These are phyloP conservation scores for Drechslerella dactyloides DNA, from an alignment of 2,329 filamentous ascomycete genomes.

Conservation along the genomic window DNA sequence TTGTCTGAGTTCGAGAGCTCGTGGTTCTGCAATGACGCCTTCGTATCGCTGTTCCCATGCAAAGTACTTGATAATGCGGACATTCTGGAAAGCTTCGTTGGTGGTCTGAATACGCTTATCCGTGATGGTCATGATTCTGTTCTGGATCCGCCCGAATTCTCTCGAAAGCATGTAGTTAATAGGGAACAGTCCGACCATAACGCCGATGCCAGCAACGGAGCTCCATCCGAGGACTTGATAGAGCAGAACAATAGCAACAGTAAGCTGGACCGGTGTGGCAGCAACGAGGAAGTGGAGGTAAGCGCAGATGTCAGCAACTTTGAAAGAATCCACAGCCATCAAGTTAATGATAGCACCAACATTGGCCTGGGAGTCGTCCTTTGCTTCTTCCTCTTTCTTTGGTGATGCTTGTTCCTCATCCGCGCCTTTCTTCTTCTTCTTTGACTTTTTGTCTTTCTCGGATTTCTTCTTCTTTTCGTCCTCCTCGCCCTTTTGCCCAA, in stretches of 20 bases:
- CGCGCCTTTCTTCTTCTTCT: constrained; percentile 58
- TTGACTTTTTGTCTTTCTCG: constrained; percentile 59
- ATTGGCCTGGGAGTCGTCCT: constrained; percentile 77
- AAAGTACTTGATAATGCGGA: constrained; percentile 99
- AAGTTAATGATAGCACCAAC: constrained; percentile 98
- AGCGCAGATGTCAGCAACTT: constrained; percentile 90
- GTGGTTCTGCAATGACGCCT: constrained; percentile 85
- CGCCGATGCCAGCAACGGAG: constrained; percentile 87
- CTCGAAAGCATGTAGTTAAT: constrained; percentile 88
- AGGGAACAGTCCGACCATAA: constrained; percentile 87
- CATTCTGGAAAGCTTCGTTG: constrained; percentile 96
- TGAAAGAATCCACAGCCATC: constrained; percentile 98
- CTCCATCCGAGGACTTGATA: constrained; percentile 91
- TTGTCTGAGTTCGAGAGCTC: constrained; percentile 75
- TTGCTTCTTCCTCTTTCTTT: constrained; percentile 57
- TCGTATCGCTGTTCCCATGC: constrained; percentile 95
- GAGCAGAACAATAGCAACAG: constrained; percentile 78
- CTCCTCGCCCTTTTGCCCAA: constrained; percentile 66
- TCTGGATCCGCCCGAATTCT: constrained; percentile 84
- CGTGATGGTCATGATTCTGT: constrained; percentile 87
- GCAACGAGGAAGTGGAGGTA: constrained; percentile 97
- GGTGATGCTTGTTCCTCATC: constrained; percentile 53
- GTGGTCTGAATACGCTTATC: constrained; percentile 96
- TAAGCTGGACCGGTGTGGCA: constrained; percentile 83
- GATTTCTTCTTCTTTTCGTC: constrained; percentile 56